phyloP scores from a whole-genome alignment of 169 alveolate genomes.

The Cryptosporidium muris region DNA sequence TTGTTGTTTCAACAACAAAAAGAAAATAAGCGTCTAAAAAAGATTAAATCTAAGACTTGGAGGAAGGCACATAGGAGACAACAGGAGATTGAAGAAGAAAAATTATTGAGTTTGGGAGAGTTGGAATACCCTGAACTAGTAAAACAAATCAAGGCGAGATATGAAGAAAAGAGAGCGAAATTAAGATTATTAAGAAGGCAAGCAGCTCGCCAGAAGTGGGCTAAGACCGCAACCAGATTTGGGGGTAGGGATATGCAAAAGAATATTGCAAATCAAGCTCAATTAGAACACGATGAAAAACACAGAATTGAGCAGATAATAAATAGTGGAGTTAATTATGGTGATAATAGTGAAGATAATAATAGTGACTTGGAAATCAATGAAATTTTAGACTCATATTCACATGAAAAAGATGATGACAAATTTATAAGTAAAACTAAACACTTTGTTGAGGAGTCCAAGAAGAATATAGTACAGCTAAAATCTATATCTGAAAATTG shows the following conservation, averaged over 20 bases:
- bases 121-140: conserved; percentile 80
- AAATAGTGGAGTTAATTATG: conserved; percentile 2
- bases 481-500: conserved; percentile 1
- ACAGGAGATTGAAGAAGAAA: conserved; percentile 75
- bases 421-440: neutral
- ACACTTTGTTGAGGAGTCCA: conserved; percentile 5
- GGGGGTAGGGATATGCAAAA: conserved; percentile 80
- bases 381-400: no score
- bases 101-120: conserved; percentile 74
- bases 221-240: conserved; percentile 79
- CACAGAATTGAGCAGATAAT: conserved; percentile 55
- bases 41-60: conserved; percentile 80
- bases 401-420: neutral
- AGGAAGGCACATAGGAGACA: conserved; percentile 76
- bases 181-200: conserved; percentile 75
- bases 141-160: conserved; percentile 73
- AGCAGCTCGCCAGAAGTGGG: conserved; percentile 81
- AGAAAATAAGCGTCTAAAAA: conserved; percentile 76
- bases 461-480: conserved; percentile 6
- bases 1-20: conserved; percentile 74
- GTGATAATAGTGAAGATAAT: neutral
- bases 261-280: conserved; percentile 75
- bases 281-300: conserved; percentile 74
- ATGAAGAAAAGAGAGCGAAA: conserved; percentile 78
- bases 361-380: neutral